phyloP scores from a whole-genome alignment of 2,329 filamentous ascomycete species.

The Penicillium sp. region DNA sequence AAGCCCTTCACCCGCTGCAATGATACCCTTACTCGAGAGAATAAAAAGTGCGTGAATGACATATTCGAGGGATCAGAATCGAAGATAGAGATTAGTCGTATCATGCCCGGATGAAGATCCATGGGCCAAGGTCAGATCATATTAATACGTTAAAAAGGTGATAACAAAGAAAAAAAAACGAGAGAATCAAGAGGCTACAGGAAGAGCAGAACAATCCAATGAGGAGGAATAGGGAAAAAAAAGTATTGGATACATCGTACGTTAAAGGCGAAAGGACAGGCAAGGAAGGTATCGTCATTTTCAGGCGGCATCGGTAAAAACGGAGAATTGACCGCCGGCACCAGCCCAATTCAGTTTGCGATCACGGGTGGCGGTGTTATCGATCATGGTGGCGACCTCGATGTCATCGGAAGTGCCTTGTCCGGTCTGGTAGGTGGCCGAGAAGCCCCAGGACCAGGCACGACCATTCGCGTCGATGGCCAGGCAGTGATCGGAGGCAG shows the following conservation, averaged over 20 bases:
- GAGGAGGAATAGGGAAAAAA: not conserved
- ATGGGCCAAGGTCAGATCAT: not conserved
- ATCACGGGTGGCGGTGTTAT: conserved; percentile 74
- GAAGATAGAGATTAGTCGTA: too few relatives aligned
- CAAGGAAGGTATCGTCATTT: not conserved
- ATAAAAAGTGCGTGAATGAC: too few relatives aligned
- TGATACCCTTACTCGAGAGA: too few relatives aligned
- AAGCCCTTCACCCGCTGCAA: too few relatives aligned
- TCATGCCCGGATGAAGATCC: not conserved
- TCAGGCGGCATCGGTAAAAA: conserved; percentile 32
- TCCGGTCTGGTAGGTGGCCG: conserved; percentile 72
- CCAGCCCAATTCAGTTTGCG: conserved; percentile 72
- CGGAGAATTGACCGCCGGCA: conserved; percentile 71
- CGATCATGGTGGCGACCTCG: conserved; percentile 67
- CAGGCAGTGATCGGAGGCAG: conserved; percentile 67
- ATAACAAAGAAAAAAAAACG: too few relatives aligned
- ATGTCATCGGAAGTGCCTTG: conserved; percentile 75
- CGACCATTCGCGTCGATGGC: conserved; percentile 63
- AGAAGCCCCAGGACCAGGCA: conserved; percentile 76
- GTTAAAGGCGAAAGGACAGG: not conserved
- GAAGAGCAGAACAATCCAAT: too few relatives aligned
- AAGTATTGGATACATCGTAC: not conserved
- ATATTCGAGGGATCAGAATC: too few relatives aligned
- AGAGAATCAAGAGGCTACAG: too few relatives aligned
- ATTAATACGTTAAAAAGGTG: conserved; percentile 4